A percentile compares a stretch with the other conserved stretches of the same genome.
phyloP scores from a whole-genome alignment of 495 filamentous ascomycete species.

The Lichina pygmaea region DNA sequence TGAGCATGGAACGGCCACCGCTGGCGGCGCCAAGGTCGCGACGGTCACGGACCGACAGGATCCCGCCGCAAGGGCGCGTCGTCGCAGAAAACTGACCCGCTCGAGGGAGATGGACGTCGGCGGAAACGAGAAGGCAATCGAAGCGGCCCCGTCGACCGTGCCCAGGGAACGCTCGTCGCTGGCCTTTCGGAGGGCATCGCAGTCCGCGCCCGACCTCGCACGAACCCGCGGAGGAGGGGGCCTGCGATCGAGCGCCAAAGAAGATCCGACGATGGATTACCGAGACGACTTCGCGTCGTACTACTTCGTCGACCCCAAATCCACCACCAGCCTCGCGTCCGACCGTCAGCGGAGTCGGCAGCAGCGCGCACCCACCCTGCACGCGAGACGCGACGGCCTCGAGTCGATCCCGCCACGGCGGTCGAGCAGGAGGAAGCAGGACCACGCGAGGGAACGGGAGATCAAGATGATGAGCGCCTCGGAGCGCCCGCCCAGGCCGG shows the following conservation, averaged over 20 bases:
- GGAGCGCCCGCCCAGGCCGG: conserved; percentile 33
- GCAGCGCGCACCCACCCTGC: conserved; percentile 28
- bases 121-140: no score
- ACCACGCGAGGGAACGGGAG: conserved; percentile 56
- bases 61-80: no score
- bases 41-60: no score
- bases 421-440: conserved; percentile 51
- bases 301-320: conserved; percentile 17
- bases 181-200: neutral
- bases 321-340: conserved; percentile 17
- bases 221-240: neutral
- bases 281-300: conserved; percentile 16
- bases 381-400: conserved; percentile 26
- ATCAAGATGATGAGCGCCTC: conserved; percentile 58
- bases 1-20: no score
- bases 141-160: no score
- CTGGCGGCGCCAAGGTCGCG: no score
- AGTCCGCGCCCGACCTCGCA: neutral
- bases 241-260: no score
- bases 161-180: no score
- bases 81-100: no score
- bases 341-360: conserved; percentile 6
- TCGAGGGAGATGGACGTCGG: no score
- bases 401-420: conserved; percentile 29
- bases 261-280: neutral